phyloP scores from a whole-genome alignment of 2,329 filamentous ascomycete species.

The Exophiala phaeomuriformis region DNA sequence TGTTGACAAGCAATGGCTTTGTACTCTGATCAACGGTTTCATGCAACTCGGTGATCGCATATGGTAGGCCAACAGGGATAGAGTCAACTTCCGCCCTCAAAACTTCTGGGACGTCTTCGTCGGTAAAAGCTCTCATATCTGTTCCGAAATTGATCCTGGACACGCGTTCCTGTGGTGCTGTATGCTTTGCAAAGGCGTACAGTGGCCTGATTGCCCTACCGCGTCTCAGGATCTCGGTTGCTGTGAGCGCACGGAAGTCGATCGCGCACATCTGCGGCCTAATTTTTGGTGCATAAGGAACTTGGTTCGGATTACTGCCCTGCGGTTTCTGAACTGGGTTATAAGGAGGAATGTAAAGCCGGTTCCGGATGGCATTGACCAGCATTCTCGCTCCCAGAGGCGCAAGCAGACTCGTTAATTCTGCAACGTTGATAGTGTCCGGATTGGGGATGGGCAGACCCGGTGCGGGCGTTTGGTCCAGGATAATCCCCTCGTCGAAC shows the following conservation, averaged over 20 bases:
- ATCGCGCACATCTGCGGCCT: slow-evolving; percentile 56
- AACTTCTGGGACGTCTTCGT: slow-evolving; percentile 14
- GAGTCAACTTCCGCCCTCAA: slow-evolving; percentile 2
- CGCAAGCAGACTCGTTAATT: slow-evolving; percentile 52
- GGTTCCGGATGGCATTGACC: slow-evolving; percentile 53
- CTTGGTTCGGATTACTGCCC: slow-evolving; percentile 23
- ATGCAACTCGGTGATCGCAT: slow-evolving; percentile 33
- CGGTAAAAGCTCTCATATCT: slow-evolving; percentile 9
- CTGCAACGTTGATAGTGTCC: slow-evolving; percentile 47
- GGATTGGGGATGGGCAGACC: slow-evolving; percentile 50
- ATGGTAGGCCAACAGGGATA: slow-evolving; percentile 31
- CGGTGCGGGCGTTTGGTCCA: slow-evolving; percentile 60
- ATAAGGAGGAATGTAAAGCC: slow-evolving; percentile 60
- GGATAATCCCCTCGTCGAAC: slow-evolving; percentile 73
- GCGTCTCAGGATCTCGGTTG: slow-evolving; percentile 47
- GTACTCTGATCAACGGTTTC: slow-evolving; percentile 29
- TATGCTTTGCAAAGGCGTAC: slow-evolving; percentile 1
- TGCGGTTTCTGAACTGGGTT: slow-evolving; percentile 31
- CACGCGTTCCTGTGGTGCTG: background rate
- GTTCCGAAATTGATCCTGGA: slow-evolving; percentile 17
- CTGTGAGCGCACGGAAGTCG: slow-evolving; percentile 50
- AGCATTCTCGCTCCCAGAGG: slow-evolving; percentile 64
- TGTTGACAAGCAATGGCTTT: slow-evolving; percentile 35
- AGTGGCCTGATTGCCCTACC: slow-evolving; percentile 22
- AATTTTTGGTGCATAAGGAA: slow-evolving; percentile 65